These are phyloP conservation scores for Gypsophila paniculata DNA, from an alignment of 179 eudicot species.

Conservation along the genomic window DNA sequence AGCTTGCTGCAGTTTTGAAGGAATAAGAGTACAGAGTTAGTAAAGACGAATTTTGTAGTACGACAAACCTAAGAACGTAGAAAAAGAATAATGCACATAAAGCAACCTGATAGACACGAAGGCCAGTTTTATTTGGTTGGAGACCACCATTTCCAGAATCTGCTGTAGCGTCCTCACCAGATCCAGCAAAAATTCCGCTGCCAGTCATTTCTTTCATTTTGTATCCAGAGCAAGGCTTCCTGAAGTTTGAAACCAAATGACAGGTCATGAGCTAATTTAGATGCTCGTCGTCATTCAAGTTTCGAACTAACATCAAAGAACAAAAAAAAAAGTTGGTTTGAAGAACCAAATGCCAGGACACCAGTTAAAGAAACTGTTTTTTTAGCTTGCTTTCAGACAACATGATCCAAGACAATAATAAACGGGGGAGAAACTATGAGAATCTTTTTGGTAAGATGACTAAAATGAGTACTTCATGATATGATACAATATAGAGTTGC, in stretches of 20 bases:
- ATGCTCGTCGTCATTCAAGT: not conserved
- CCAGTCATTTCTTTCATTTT: slow-evolving; percentile 93
- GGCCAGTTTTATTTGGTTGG: slow-evolving; percentile 40
- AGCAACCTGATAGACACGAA: slow-evolving; percentile 67
- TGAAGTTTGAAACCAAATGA: slow-evolving; percentile 27
- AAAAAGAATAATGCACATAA: not conserved
- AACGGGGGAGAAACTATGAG: not conserved
- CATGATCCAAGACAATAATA: not conserved
- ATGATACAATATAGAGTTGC: too few relatives aligned
- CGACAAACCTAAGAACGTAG: not conserved
- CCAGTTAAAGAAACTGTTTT: not conserved
- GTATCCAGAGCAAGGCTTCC: slow-evolving; percentile 86
- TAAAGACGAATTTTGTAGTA: not conserved
- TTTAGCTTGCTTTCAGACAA: not conserved
- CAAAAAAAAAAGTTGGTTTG: not conserved
- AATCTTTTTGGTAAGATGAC: not conserved
- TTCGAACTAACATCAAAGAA: not conserved
- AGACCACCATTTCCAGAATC: slow-evolving; percentile 49
- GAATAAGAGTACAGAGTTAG: not conserved
- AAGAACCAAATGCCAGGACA: too few relatives aligned
- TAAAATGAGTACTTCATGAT: not conserved
- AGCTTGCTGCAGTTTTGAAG: slow-evolving; percentile 54
- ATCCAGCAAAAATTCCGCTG: slow-evolving; percentile 69
- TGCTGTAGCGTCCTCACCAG: slow-evolving; percentile 41
- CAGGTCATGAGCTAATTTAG: not conserved